Base-by-base conservation (phyloP, 352 stramenopile genomes). In the Phytophthora lateralis region DNA sequence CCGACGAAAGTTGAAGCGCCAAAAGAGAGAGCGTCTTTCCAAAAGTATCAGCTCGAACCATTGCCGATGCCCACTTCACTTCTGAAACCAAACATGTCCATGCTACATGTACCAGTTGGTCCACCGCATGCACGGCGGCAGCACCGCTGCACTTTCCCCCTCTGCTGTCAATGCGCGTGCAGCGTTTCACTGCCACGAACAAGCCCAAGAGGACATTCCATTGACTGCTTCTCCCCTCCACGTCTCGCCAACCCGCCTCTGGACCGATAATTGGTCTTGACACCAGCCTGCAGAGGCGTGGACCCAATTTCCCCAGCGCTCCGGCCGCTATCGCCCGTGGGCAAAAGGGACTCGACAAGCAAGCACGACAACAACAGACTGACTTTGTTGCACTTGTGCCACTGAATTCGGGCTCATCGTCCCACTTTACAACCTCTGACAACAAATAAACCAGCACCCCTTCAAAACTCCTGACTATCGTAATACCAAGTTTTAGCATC, bases 141-240 rank as follows among this genome's bases (percentile, higher is more conserved):
- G 11, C 32, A 38, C 11, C 3, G 15, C 32, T 30, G 26, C 26
- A 30, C 26, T 30, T 30, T 30, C 26, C 26, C 6, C 6, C 26
- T 30, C 50, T 32, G 38, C 18, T 32, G 39, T 29, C 27, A 35
- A 11, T 14, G 34, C 12, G 21, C 21, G 7, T 18, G 24, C 24
- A 41, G 14, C 35, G 44, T 35, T 38, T 44, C 38, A 17, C 15
- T 20, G 41, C 18, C 41, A 46, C 41, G 41, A 46, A 46, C 18
- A 6, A 24, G 56, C 46, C 46, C 49, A 65, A 59, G 37, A 59
- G 47, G 47, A 52, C 47, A 64, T 59, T 51, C 47, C 56, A 34
- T 55, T 58, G 46, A 63, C 55, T 3, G 14, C 18, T 53, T 52
- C 41, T 42, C 24, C 30, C 14, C 29, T 64, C 47, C 47, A 64